phyloP scores from a whole-genome alignment of 31 red algal genomes.

The Odonthalia washingtoniensis region DNA sequence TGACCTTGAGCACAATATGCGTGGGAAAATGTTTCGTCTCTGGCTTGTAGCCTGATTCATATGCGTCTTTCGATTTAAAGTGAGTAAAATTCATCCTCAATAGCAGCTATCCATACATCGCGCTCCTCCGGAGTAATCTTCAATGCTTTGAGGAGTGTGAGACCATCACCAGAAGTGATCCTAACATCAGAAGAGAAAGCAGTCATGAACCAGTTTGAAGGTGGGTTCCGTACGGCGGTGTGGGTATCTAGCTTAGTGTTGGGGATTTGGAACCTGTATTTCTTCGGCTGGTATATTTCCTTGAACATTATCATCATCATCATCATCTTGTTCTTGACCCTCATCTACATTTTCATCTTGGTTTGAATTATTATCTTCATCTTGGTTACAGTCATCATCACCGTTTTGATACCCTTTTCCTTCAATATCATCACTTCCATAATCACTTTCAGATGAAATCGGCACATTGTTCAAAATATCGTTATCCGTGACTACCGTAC shows the following conservation, averaged over 20 bases:
- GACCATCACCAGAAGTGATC: conserved; percentile 13
- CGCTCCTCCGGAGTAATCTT: neutral
- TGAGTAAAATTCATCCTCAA: conserved; percentile 19
- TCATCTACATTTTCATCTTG: neutral
- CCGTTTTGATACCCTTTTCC: neutral
- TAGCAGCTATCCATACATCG: neutral
- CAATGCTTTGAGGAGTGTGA: neutral
- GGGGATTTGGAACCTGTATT: neutral
- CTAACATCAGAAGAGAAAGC: neutral
- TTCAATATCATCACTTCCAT: too few relatives aligned
- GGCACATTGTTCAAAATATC: too few relatives aligned
- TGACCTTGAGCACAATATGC: conserved; percentile 49
- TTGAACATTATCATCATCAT: neutral
- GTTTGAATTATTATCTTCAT: conserved; percentile 6
- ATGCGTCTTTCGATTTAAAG: neutral
- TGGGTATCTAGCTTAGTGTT: neutral
- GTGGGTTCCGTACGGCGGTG: neutral
- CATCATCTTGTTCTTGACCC: conserved; percentile 4
- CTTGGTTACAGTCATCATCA: neutral
- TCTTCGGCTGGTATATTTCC: neutral
- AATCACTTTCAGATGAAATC: too few relatives aligned
- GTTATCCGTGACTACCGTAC: too few relatives aligned
- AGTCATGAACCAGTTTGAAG: conserved; percentile 3
- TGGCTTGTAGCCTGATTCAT: neutral
- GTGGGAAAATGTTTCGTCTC: neutral